Evolutionary conservation across 2,329 filamentous ascomycete species (phyloP).

Genomic region (Colletotrichum neosansevieriae): DNA sequence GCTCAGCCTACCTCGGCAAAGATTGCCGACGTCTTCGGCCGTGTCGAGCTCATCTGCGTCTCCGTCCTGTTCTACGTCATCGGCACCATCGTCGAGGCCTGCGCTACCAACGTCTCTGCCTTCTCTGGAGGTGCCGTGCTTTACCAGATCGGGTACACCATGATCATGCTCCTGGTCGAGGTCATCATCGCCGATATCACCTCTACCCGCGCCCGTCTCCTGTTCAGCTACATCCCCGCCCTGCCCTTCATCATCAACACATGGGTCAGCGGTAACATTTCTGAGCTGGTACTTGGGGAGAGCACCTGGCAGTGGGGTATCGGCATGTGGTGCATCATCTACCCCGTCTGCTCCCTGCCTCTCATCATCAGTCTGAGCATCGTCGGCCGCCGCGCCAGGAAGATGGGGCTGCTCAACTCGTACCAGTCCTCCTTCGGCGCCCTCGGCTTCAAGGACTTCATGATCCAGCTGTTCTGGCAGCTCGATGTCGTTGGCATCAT

Average conservation of each 20-base stretch:
- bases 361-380: constrained; percentile 65
- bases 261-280: constrained; percentile 72
- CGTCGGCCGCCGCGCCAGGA: constrained; percentile 65
- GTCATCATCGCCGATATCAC: constrained; percentile 74
- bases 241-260: constrained; percentile 73
- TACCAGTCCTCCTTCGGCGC: constrained; percentile 50
- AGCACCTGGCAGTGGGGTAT: constrained; percentile 73
- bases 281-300: constrained; percentile 58
- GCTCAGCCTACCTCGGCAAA: constrained; percentile 69
- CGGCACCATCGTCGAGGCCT: constrained; percentile 69
- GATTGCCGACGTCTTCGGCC: constrained; percentile 73
- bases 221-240: constrained; percentile 74
- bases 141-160: constrained; percentile 74
- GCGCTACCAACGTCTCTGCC: constrained; percentile 58
- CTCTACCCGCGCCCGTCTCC: constrained; percentile 70
- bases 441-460: constrained; percentile 49
- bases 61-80: constrained; percentile 72
- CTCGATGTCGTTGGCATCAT: constrained; percentile 60
- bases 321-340: constrained; percentile 75
- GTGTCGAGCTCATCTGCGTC: constrained; percentile 68
- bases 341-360: constrained; percentile 65
- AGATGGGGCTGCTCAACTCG: constrained; percentile 58
- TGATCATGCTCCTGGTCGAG: constrained; percentile 70
- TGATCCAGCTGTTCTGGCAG: constrained; percentile 59
- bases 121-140: constrained; percentile 70